Conservation (phyloP, 441 rosid genomes). For the Breynia disticha region DNA sequence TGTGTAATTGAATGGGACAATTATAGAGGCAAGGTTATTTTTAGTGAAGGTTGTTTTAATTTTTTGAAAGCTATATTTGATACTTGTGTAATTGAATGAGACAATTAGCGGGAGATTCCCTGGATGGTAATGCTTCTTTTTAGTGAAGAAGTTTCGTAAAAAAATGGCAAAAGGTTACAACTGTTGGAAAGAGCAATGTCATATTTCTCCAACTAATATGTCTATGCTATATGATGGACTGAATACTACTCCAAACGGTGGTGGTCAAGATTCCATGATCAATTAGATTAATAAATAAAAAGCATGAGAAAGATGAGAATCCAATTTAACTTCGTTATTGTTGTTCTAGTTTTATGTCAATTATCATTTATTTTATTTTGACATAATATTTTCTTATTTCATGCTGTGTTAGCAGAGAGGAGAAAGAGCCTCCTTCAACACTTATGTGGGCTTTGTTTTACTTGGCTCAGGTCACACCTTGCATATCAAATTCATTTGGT, state of each 20-base stretch:
- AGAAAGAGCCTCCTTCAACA: constrained; percentile 91
- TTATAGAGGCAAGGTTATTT: too few relatives aligned
- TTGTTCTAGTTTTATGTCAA: not conserved
- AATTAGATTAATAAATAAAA: too few relatives aligned
- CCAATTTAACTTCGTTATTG: too few relatives aligned
- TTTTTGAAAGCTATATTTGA: too few relatives aligned
- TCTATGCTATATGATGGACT: too few relatives aligned
- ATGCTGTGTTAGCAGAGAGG: constrained; percentile 46
- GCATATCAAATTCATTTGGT: constrained; percentile 8
- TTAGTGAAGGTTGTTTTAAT: too few relatives aligned
- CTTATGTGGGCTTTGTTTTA: constrained; percentile 90
- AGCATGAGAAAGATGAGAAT: not conserved
- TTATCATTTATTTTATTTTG: not conserved
- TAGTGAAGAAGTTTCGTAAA: not conserved
- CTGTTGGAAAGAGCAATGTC: not conserved
- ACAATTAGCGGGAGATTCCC: too few relatives aligned
- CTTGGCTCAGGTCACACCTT: constrained; percentile 76
- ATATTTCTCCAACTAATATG: not conserved
- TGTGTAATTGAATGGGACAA: too few relatives aligned
- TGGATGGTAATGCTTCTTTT: too few relatives aligned
- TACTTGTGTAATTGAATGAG: too few relatives aligned
- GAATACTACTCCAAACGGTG: too few relatives aligned
- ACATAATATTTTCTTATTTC: constrained; percentile 14
- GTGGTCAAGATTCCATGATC: too few relatives aligned
- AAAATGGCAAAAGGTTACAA: not conserved